phyloP scores from a whole-genome alignment of 2,329 filamentous ascomycete species.

The Chaetomium sp. region DNA sequence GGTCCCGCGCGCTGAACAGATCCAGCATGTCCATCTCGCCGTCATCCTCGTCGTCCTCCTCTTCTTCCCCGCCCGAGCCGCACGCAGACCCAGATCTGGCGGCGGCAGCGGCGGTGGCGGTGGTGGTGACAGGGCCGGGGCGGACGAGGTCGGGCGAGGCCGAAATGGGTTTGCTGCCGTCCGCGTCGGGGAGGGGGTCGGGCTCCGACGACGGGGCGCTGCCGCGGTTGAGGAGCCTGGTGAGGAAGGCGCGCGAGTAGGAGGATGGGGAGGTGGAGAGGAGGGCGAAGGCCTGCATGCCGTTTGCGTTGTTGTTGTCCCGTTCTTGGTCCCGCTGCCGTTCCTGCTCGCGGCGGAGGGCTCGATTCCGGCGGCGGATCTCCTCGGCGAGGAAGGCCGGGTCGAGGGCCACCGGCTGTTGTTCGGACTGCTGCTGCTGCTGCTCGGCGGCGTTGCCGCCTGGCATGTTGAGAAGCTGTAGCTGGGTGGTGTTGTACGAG shows the following conservation, averaged over 20 bases:
- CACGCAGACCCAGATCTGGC: background rate
- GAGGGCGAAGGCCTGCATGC: background rate
- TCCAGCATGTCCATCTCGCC: constrained; percentile 43
- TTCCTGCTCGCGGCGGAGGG: constrained; percentile 11
- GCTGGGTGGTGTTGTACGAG: constrained; percentile 70
- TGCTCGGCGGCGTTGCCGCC: constrained; percentile 35
- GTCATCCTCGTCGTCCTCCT: constrained; percentile 42
- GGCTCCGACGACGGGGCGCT: background rate
- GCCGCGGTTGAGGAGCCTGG: constrained; percentile 15
- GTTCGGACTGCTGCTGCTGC: constrained; percentile 32
- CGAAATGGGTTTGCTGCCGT: no score
- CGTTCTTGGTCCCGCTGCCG: constrained; percentile 2
- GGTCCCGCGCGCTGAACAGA: constrained; percentile 56
- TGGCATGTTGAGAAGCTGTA: constrained; percentile 58
- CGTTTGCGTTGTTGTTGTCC: background rate
- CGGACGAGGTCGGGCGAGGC: background rate
- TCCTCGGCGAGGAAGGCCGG: constrained; percentile 9
- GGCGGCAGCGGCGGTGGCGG: background rate
- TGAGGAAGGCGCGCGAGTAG: constrained; percentile 21
- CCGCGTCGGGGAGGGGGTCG: background rate
- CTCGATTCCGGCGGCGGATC: constrained; percentile 9
- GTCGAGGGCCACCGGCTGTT: constrained; percentile 18
- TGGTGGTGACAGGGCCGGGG: background rate
- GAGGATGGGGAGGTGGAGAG: constrained; percentile 16
- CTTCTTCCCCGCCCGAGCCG: constrained; percentile 29